phyloP scores from a whole-genome alignment of 2,329 filamentous ascomycete species.

The Fusarium dlaminii region DNA sequence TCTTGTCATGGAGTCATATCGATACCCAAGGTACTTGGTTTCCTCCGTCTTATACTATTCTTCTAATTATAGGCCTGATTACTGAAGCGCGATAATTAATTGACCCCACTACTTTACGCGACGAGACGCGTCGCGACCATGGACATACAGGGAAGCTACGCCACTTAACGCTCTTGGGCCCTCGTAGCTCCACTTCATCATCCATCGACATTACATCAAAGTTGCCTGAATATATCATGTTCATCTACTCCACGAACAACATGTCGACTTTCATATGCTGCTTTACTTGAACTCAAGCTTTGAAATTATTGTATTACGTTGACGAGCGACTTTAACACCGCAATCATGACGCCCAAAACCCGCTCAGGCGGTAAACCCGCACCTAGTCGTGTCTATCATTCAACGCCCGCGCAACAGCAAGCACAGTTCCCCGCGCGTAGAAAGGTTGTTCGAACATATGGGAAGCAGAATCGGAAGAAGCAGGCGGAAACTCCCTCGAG shows the following conservation, averaged over 20 bases:
- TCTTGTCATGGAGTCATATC: not conserved
- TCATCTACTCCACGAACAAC: not conserved
- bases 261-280: slow-evolving; percentile 8
- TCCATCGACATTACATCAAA: slow-evolving; percentile 15
- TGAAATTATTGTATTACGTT: not conserved
- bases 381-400: slow-evolving; percentile 52
- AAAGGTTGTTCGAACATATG: slow-evolving; percentile 49
- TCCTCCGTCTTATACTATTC: not conserved
- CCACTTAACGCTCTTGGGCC: slow-evolving; percentile 29
- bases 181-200: slow-evolving; percentile 31
- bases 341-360: slow-evolving; percentile 50
- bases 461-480: slow-evolving; percentile 39
- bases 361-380: slow-evolving; percentile 50
- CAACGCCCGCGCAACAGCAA: slow-evolving; percentile 51
- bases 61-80: slow-evolving; percentile 5
- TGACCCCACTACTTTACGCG: slow-evolving; percentile 34
- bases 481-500: slow-evolving; percentile 24
- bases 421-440: slow-evolving; percentile 50
- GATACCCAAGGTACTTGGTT: not conserved
- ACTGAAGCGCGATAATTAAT: not conserved
- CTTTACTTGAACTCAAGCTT: not conserved
- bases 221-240: slow-evolving; percentile 3
- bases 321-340: not conserved
- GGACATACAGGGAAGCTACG: slow-evolving; percentile 15
- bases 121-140: slow-evolving; percentile 34